Evolutionary conservation across 140 eudicot species (phyloP).

Genomic region (Anethum foeniculum): DNA sequence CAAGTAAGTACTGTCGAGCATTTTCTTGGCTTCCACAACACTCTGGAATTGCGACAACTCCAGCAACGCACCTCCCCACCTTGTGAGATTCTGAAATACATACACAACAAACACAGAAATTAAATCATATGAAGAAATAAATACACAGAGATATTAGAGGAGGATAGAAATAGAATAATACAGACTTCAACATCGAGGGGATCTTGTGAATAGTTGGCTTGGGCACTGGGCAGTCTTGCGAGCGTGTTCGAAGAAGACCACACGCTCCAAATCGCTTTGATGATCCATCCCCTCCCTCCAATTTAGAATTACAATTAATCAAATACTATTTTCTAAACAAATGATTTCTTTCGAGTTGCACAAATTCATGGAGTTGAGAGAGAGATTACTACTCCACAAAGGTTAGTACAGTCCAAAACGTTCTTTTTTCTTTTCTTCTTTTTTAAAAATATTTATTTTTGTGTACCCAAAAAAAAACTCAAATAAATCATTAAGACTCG

Average conservation of each 20-base stretch:
- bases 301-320: no score
- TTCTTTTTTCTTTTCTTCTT: no score
- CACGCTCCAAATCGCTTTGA: constrained; percentile 68
- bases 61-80: constrained; percentile 89
- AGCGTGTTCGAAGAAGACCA: constrained; percentile 82
- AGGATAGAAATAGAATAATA: not conserved
- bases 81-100: constrained; percentile 47
- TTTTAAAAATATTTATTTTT: no score
- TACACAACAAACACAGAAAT: not conserved
- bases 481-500: no score
- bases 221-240: constrained; percentile 71
- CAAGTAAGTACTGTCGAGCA: constrained; percentile 44
- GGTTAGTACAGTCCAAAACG: no score
- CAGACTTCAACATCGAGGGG: constrained; percentile 75
- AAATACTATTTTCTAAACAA: no score
- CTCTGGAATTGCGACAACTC: constrained; percentile 68
- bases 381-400: no score
- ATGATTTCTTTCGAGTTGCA: no score
- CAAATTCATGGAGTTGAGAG: no score
- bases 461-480: no score
- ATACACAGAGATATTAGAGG: not conserved
- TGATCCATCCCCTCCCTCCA: constrained; percentile 32
- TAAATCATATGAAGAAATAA: not conserved
- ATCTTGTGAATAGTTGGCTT: constrained; percentile 50
- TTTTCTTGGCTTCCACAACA: constrained; percentile 46